Base-by-base conservation (phyloP, 2,329 filamentous ascomycete genomes). In the Ascochyta clinopodiicola region DNA sequence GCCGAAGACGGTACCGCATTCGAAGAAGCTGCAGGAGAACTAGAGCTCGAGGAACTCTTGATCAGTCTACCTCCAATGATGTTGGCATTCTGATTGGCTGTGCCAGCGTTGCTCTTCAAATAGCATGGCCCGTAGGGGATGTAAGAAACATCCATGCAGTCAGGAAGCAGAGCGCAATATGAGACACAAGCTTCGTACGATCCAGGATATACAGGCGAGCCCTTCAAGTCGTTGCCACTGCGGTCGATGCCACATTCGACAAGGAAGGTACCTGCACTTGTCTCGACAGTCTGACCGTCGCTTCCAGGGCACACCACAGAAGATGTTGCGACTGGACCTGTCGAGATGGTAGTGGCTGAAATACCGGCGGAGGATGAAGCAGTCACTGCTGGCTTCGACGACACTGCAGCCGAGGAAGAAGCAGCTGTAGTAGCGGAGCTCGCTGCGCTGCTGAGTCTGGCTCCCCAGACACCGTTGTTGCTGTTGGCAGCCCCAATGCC, bases 41-140 rank as follows among this genome's bases (percentile, higher is more conserved):
- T 22, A 4, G 47, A 29, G 24, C 21, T 44, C 21, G 43, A 44
- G 2, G 45, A 12, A 8, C 27, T 35, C 12, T n/a, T 46, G 44
- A 64, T 15, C 13, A 62, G 21, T 32, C 51, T 45, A 35, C 61
- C 62, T 35, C 61, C 65, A 25, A 66, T 64, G 24, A 68, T 29
- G 35, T 57, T 49, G 9, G 37, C 32, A 27, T 57, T 60, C 7
- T 37, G 29, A 7, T n/a, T 51, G 6, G 42, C 34, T 2, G 6
- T 19, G 9, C 49, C 49, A 40, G 34, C 25, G n/a, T 8, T 24
- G 35, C 40, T 51, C 49, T 51, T 51, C 25, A 51, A n/a, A 36
- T 51, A 51, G 42, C 49, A 51, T 34, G 49, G 49, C 21, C 49
- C 49, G 9, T 45, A 40, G 3, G 19, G 15, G 10, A 38, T 31